A percentile compares a stretch with the other conserved stretches of the same genome.
Conservation (phyloP, 2,329 filamentous ascomycete genomes). For the Chaetomiaceae sp. region DNA sequence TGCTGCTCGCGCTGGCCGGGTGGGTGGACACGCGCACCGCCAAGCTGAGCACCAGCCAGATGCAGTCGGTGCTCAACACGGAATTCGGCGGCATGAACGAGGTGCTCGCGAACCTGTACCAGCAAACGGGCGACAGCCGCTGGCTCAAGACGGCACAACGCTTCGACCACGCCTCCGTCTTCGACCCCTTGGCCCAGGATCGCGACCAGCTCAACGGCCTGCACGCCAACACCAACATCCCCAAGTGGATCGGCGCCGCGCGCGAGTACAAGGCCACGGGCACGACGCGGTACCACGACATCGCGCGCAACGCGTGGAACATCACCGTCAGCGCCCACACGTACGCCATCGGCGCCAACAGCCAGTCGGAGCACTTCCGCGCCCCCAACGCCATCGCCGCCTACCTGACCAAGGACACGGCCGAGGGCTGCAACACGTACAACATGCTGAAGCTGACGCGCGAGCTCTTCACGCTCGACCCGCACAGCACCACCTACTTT, state of each 20-base stretch:
- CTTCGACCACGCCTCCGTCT: slow-evolving; percentile 44
- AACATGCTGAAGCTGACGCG: slow-evolving; percentile 52
- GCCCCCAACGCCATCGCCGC: slow-evolving; percentile 39
- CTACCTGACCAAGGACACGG: slow-evolving; percentile 40
- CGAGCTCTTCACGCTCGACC: slow-evolving; percentile 42
- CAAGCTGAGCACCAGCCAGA: slow-evolving; percentile 36
- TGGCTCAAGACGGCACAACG: slow-evolving; percentile 43
- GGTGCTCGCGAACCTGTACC: slow-evolving; percentile 42
- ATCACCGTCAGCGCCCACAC: slow-evolving; percentile 41
- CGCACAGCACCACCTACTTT: slow-evolving; percentile 38
- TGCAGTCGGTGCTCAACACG: slow-evolving; percentile 43
- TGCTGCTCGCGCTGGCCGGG: slow-evolving; percentile 37
- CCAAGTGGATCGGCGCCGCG: slow-evolving; percentile 47
- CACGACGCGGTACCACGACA: slow-evolving; percentile 38
- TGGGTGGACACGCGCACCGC: slow-evolving; percentile 45
- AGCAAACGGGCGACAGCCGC: slow-evolving; percentile 37
- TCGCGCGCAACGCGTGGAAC: slow-evolving; percentile 45
- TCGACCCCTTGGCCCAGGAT: slow-evolving; percentile 40
- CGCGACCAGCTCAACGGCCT: slow-evolving; percentile 41
- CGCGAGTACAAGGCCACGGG: slow-evolving; percentile 45
- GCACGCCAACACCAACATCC: slow-evolving; percentile 49
- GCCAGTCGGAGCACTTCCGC: slow-evolving; percentile 47
- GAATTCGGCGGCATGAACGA: slow-evolving; percentile 52
- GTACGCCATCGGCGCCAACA: slow-evolving; percentile 50
- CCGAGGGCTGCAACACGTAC: slow-evolving; percentile 49